Conservation (phyloP, 1,139 yeast species). For the Suhomyces bribrorum region DNA sequence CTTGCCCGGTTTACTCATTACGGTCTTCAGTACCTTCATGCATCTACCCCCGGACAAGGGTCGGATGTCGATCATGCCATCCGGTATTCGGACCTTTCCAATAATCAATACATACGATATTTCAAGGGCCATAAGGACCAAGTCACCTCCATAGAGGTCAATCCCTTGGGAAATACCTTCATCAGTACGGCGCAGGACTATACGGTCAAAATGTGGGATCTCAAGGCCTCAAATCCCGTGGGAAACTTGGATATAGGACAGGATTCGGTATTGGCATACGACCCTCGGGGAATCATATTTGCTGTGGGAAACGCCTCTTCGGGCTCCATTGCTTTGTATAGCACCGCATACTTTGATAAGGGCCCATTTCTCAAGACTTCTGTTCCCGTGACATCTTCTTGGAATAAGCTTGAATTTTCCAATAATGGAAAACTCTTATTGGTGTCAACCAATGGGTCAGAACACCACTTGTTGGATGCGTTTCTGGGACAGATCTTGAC, state of each 20-base stretch:
- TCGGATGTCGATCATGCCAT: constrained; percentile 61
- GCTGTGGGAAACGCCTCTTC: constrained; percentile 57
- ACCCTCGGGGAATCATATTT: constrained; percentile 81
- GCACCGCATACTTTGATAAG: constrained; percentile 55
- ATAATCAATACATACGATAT: constrained; percentile 78
- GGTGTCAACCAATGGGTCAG: constrained; percentile 56
- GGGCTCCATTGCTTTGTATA: constrained; percentile 59
- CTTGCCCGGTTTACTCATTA: constrained; percentile 82
- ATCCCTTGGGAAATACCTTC: constrained; percentile 70
- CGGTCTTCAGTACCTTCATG: constrained; percentile 73
- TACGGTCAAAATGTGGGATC: constrained; percentile 86
- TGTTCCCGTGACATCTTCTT: constrained; percentile 25
- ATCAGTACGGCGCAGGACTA: constrained; percentile 74
- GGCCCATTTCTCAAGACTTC: constrained; percentile 52
- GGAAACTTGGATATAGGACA: constrained; percentile 63
- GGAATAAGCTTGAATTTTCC: constrained; percentile 78
- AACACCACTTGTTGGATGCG: constrained; percentile 69
- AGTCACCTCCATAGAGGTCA: constrained; percentile 71
- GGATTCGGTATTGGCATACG: constrained; percentile 63
- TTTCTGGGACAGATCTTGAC: constrained; percentile 63
- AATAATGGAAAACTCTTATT: constrained; percentile 77
- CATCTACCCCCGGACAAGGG: constrained; percentile 59
- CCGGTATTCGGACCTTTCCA: constrained; percentile 73
- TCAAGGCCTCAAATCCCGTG: constrained; percentile 58
- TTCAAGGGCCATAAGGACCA: constrained; percentile 82